Conservation (phyloP, 2,329 filamentous ascomycete species). For the Chaetomium olivaceum region DNA sequence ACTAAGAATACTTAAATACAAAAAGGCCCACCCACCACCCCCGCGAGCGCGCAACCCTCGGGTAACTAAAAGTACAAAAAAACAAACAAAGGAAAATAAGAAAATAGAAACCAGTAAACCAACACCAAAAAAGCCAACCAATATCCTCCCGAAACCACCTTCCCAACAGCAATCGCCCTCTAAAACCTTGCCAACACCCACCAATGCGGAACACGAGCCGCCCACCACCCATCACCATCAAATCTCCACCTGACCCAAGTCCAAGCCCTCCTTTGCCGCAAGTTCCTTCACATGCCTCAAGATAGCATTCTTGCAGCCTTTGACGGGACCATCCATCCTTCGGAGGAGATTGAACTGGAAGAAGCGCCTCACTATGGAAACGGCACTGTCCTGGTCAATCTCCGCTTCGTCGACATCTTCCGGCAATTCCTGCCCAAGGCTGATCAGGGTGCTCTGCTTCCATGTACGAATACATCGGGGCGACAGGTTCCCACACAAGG, state of each 20-base stretch:
- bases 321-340: constrained; percentile 7
- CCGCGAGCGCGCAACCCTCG: neutral
- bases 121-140: too few relatives aligned
- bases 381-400: neutral
- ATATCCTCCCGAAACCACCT: too few relatives aligned
- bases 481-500: neutral
- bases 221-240: neutral
- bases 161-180: too few relatives aligned
- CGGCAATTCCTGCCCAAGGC: neutral
- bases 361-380: neutral
- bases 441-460: neutral
- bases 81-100: neutral
- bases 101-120: too few relatives aligned
- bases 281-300: constrained; percentile 4
- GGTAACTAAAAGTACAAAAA: neutral
- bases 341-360: neutral
- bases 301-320: constrained; percentile 3
- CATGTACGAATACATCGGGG: neutral
- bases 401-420: neutral
- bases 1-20: constrained; percentile 3
- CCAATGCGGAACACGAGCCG: too few relatives aligned
- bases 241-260: neutral
- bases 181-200: too few relatives aligned
- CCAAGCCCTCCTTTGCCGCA: constrained; percentile 9
- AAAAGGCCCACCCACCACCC: constrained; percentile 11